phyloP scores from a whole-genome alignment of 208 protist species.

The Trypanosoma theileri region DNA sequence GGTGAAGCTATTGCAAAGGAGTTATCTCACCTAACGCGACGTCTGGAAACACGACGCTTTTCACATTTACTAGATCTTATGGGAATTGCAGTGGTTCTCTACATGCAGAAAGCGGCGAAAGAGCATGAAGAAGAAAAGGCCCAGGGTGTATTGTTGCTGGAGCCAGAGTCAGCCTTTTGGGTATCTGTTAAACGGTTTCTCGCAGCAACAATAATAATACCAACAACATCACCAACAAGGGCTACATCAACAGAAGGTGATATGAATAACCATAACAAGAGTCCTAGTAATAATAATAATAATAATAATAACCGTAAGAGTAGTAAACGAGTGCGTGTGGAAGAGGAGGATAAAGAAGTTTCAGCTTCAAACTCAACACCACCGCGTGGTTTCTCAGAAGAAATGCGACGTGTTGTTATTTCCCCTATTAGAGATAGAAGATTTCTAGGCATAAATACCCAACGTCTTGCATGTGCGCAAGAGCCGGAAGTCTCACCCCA shows the following conservation, averaged over 20 bases:
- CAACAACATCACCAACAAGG: too few relatives aligned
- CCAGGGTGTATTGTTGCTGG: neutral
- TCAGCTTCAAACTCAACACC: neutral
- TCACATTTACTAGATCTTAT: slow-evolving; percentile 42
- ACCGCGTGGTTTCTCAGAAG: slow-evolving; percentile 13
- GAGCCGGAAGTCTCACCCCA: neutral
- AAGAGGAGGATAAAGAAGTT: neutral
- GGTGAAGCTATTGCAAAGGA: slow-evolving; percentile 22
- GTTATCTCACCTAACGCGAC: slow-evolving; percentile 17
- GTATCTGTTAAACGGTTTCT: slow-evolving; percentile 10
- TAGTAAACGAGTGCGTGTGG: neutral
- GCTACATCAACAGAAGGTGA: too few relatives aligned
- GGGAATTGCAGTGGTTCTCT: slow-evolving; percentile 42
- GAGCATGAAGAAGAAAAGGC: slow-evolving; percentile 11
- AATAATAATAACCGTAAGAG: neutral
- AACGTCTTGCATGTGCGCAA: slow-evolving; percentile 1
- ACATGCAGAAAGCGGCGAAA: slow-evolving; percentile 33
- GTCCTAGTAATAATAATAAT: too few relatives aligned
- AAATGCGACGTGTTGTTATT: slow-evolving; percentile 10
- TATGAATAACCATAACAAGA: neutral
- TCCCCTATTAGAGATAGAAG: neutral
- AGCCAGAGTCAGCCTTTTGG: slow-evolving; percentile 18
- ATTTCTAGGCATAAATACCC: neutral
- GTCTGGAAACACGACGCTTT: slow-evolving; percentile 29
- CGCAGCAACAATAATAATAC: neutral